phyloP scores from a whole-genome alignment of 2,329 filamentous ascomycete species.

The Clarireedia homoeocarpa region DNA sequence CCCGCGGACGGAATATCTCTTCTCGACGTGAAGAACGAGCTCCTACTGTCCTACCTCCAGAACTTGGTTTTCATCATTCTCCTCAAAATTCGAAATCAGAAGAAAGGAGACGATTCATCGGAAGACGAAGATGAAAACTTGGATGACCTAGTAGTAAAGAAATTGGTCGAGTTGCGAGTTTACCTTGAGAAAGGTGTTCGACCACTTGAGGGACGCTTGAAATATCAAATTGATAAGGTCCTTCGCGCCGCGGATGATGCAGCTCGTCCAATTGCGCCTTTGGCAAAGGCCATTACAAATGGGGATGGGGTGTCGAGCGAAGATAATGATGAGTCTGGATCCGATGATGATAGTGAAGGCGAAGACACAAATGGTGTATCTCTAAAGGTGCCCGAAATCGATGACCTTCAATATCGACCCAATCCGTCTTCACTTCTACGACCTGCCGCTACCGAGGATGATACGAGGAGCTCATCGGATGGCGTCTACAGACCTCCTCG shows the following conservation, averaged over 20 bases:
- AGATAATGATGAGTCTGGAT: conserved; percentile 20
- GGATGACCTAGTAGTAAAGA: conserved; percentile 66
- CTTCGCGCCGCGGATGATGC: conserved; percentile 70
- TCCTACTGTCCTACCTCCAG: conserved; percentile 93
- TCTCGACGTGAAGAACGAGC: conserved; percentile 90
- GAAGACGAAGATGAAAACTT: conserved; percentile 36
- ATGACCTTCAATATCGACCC: conserved; percentile 55
- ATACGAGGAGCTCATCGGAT: conserved; percentile 38
- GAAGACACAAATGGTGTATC: conserved; percentile 18
- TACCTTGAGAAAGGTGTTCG: conserved; percentile 90
- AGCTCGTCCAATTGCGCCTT: conserved; percentile 20
- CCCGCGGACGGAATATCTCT: conserved; percentile 85
- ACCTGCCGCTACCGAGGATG: conserved; percentile 20
- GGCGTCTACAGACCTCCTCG: conserved; percentile 85
- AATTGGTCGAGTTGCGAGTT: conserved; percentile 83
- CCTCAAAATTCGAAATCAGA: conserved; percentile 61
- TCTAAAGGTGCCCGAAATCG: conserved; percentile 32
- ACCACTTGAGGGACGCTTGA: conserved; percentile 81
- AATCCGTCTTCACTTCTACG: conserved; percentile 42
- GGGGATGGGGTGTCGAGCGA: conserved; percentile 11
- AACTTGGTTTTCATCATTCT: conserved; percentile 85
- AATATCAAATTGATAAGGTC: conserved; percentile 94
- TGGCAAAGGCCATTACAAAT: not conserved
- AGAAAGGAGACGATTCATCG: conserved; percentile 24
- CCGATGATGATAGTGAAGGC: conserved; percentile 31